Evolutionary conservation across 768 basidiomycete species (phyloP), one percentile per base, ranked within the genome.

Genomic region (Kwoniella dendrophila): DNA sequence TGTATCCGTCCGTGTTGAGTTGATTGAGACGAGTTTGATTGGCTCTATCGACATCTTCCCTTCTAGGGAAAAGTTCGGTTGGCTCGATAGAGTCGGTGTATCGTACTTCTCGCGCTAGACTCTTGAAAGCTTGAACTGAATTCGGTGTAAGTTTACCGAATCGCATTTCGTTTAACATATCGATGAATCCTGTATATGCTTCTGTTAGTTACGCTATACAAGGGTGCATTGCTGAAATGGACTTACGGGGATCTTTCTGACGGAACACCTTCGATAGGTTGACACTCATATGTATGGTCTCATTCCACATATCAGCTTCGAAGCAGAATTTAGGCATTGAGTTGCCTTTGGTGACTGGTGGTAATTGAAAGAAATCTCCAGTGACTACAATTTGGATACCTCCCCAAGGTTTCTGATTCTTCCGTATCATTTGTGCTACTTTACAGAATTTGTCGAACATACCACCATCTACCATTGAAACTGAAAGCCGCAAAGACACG

Each of bases 111-210:
- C 93, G 82, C 1, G 85, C 83, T n/a, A 98, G 82, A 0, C 80
- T 80, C 67, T 78, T 84, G 82, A 98, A 97, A 57, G 83, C 86
- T 32, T 72, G 58, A 62, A 92, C 87, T 0, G 92, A 93, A 22
- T 81, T 80, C 2, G 72, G 63, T 0, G 86, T 84, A 32, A 98
- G 79, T 18, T 69, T 80, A 2, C 96, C 96, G 69, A 92, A 95
- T 16, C 96, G 86, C 96, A 98, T 98, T 78, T 98, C 93, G 75
- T 97, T 99, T 52, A 98, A 82, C 92, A 98, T 98, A 77, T 90
- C 84, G 52, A 99, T 85, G 74, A 99, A 97, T 54, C 86, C 92
- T 92, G 47, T 3, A 8, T 0, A 10, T 4, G 4, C 11, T 14
- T 26, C 5, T 3, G 36, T 59, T 49, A 43, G 43, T 34, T 53